phyloP scores from a whole-genome alignment of 176 grass and related monocot species.

The Saccharum spontaneum region DNA sequence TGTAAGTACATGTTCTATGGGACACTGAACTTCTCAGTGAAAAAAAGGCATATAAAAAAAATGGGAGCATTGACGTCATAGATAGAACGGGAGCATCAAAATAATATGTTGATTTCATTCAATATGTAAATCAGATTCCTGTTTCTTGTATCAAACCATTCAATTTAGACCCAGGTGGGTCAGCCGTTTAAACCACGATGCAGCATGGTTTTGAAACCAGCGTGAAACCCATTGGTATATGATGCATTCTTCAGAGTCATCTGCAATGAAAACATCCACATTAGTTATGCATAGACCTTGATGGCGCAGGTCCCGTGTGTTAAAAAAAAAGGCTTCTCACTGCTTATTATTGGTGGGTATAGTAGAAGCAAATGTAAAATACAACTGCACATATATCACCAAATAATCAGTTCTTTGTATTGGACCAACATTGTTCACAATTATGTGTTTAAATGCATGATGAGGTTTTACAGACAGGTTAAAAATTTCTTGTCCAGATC shows the following conservation, averaged over 20 bases:
- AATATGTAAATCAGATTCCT: not conserved
- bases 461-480: not conserved
- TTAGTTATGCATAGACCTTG: not conserved
- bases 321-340: not conserved
- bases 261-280: slow-evolving; percentile 49
- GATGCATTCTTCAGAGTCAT: slow-evolving; percentile 68
- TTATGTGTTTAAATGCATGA: not conserved
- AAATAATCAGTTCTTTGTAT: slow-evolving; percentile 9
- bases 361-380: not conserved
- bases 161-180: slow-evolving; percentile 34
- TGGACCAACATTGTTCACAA: slow-evolving; percentile 1
- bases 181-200: slow-evolving; percentile 34
- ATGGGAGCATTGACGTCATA: not conserved
- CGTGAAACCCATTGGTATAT: slow-evolving; percentile 61
- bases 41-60: not conserved
- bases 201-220: slow-evolving; percentile 54
- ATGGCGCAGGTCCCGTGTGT: not conserved
- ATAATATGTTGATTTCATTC: not conserved
- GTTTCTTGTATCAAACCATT: slow-evolving; percentile 17
- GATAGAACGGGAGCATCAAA: not conserved
- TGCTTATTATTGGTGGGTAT: not conserved
- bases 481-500: not conserved
- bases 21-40: not conserved
- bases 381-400: slow-evolving; percentile 2
- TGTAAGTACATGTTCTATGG: not conserved